These are phyloP conservation scores for Colletotrichum eremochloae DNA, from an alignment of 2,329 filamentous ascomycete species.

Conservation along the genomic window DNA sequence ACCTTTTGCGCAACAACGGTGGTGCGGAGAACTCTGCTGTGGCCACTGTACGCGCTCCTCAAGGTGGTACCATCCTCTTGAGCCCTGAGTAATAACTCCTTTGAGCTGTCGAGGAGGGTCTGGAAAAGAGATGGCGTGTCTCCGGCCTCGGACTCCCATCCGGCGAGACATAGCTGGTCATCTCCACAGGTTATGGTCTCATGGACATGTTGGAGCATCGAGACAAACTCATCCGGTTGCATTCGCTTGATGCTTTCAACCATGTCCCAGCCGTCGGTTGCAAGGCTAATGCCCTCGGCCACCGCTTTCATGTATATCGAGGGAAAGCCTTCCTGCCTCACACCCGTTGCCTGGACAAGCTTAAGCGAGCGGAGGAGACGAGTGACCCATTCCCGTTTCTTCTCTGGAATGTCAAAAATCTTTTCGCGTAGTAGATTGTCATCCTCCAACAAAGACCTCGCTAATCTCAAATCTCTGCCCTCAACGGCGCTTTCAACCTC, in stretches of 20 bases:
- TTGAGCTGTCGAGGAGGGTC: constrained; percentile 60
- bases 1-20: constrained; percentile 87
- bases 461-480: constrained; percentile 55
- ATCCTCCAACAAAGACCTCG: constrained; percentile 70
- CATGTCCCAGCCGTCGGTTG: constrained; percentile 66
- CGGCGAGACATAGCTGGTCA: constrained; percentile 53
- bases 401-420: constrained; percentile 51
- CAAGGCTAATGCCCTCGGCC: constrained; percentile 64
- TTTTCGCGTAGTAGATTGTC: constrained; percentile 67
- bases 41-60: constrained; percentile 81
- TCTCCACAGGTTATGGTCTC: constrained; percentile 53
- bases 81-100: constrained; percentile 60
- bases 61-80: constrained; percentile 64
- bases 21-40: constrained; percentile 77
- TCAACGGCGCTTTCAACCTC: constrained; percentile 64
- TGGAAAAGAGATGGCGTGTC: constrained; percentile 53
- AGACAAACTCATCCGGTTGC: constrained; percentile 62
- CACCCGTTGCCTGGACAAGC: constrained; percentile 56
- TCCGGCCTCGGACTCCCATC: constrained; percentile 50
- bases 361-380: constrained; percentile 64
- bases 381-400: constrained; percentile 55
- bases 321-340: constrained; percentile 59
- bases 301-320: constrained; percentile 73
- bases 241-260: constrained; percentile 72
- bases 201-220: constrained; percentile 59